These are phyloP conservation scores for Leccinellum rugosiceps DNA, from an alignment of 768 basidiomycete species.

Conservation along the genomic window DNA sequence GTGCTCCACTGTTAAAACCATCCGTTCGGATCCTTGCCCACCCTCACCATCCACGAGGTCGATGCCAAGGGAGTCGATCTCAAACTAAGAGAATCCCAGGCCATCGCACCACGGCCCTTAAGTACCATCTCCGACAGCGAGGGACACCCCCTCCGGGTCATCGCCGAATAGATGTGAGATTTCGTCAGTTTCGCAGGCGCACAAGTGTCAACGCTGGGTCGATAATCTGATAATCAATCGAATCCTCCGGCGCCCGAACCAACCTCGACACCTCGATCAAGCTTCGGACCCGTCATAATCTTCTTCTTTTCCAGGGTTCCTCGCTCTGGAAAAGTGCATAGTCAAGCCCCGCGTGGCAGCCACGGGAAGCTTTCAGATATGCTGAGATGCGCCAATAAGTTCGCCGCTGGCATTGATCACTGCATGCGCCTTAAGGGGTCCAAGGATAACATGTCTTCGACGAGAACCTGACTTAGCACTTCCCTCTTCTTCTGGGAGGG, in stretches of 20 bases:
- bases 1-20: conserved; percentile 27
- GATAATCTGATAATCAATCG: too few relatives aligned
- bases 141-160: too few relatives aligned
- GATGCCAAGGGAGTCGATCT: too few relatives aligned
- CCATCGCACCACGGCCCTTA: too few relatives aligned
- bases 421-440: conserved; percentile 7
- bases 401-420: conserved; percentile 19
- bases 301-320: conserved; percentile 20
- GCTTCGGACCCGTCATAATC: not conserved
- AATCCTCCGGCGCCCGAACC: not conserved
- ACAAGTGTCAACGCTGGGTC: too few relatives aligned
- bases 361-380: conserved; percentile 16
- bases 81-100: not conserved
- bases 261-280: not conserved
- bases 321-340: conserved; percentile 26
- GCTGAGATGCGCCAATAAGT: conserved; percentile 14
- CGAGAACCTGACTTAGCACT: conserved; percentile 22
- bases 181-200: conserved; percentile 13
- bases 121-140: too few relatives aligned
- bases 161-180: conserved; percentile 31
- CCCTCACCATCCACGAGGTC: conserved; percentile 8
- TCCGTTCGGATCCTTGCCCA: conserved; percentile 32
- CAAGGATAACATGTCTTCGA: conserved; percentile 30
- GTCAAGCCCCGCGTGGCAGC: conserved; percentile 30
- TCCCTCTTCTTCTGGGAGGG: conserved; percentile 29